Percentiles rank a stretch among this genome's conserved stretches.
phyloP scores from a whole-genome alignment of 257 asterid genomes.

The Scutellaria baicalensis region DNA sequence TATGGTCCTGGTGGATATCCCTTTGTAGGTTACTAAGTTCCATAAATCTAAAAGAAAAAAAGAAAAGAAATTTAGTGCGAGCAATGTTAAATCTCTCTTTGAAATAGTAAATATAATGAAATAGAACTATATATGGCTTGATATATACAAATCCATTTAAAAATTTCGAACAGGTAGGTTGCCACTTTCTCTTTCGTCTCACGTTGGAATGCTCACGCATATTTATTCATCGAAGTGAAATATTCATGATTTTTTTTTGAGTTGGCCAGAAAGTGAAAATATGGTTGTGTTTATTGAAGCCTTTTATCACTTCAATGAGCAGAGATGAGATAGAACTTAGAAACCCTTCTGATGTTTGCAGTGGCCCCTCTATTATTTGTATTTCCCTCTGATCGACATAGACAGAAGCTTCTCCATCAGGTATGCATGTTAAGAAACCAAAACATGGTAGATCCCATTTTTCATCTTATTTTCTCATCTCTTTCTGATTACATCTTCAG shows the following conservation, averaged over 20 bases:
- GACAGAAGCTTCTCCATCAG: background rate
- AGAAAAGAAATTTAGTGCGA: background rate
- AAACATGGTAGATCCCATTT: background rate
- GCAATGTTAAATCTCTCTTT: background rate
- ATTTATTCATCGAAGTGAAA: background rate
- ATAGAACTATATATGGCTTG: background rate
- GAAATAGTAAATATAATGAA: background rate
- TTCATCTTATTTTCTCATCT: background rate
- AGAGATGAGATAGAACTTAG: background rate
- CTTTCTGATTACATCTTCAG: background rate
- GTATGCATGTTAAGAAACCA: background rate
- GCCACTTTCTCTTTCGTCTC: background rate
- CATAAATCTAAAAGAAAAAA: background rate
- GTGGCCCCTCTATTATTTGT: background rate
- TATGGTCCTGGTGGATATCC: background rate
- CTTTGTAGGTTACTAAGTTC: background rate
- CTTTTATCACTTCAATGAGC: background rate
- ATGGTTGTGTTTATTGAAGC: background rate
- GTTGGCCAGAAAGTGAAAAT: background rate
- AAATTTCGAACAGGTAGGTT: background rate
- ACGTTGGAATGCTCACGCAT: background rate
- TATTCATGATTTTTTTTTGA: background rate
- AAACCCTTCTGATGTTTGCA: background rate
- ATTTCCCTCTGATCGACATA: background rate
- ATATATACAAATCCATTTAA: background rate